Base-by-base conservation (phyloP, 2,329 filamentous ascomycete species). In the Cytospora piceicola region DNA sequence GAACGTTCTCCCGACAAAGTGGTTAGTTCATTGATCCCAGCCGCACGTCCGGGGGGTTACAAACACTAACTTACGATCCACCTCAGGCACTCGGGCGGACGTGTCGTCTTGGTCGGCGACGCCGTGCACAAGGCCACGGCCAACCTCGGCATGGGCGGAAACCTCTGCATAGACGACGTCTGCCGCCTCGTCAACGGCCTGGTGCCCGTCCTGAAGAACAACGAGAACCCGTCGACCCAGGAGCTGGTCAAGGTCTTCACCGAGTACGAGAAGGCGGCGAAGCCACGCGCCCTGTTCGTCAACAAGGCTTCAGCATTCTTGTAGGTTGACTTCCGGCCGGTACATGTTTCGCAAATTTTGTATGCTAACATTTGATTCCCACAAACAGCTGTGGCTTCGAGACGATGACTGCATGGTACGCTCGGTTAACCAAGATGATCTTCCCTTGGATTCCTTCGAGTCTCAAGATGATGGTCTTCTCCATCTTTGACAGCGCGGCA, bases 121-220 rank as follows among this genome's bases (percentile, higher is more conserved):
- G 2, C 52, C n/a, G 71, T 58, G 7, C 51, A 64, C 59, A 65
- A 67, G 57, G 58, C 67, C 5, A 73, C 71, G 22, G 59, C 68
- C 22, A 71, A 68, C 54, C 61, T 63, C 7, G 68, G 70, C 0
- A 63, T 70, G n/a, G 69, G 70, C 9, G 68, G 66, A 3, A 71
- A 70, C 46, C 46, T 64, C 24, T 64, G 62, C 12, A 65, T 70
- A 14, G 70, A 71, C 29, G 69, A 55, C 29, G 63, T 69, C 2
- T 61, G 61, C 39, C 55, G 68, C 46, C 30, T 71, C 9, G 42
- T 63, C 42, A 71, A 71, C 58, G 66, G 62, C 61, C 65, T 71
- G 24, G 39, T 71, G 14, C 66, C 69, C 27, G 63, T 72, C 3
- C 27, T 73, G 2, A 57, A 52, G 29, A 52, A 27, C 5, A 61